Percentiles rank a stretch among this genome's conserved stretches.
These are phyloP conservation scores for Cunninghamia lanceolata DNA, from an alignment of 75 land plant species.

Conservation along the genomic window DNA sequence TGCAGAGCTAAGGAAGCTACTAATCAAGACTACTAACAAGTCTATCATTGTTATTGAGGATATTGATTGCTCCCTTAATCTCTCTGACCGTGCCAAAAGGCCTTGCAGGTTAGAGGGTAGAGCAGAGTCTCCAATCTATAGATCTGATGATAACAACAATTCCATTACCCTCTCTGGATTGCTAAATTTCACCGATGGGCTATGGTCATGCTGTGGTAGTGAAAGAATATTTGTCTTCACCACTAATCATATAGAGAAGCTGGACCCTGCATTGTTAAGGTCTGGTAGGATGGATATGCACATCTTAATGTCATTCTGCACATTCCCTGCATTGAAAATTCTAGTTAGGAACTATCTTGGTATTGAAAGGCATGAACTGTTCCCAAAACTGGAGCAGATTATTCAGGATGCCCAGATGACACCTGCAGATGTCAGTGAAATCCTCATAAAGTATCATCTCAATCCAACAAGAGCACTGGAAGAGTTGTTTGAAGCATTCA, in stretches of 20 bases:
- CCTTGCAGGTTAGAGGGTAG: conserved; percentile 9
- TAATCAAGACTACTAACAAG: conserved; percentile 77
- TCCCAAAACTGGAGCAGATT: conserved; percentile 27
- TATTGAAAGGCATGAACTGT: conserved; percentile 17
- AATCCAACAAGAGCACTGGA: conserved; percentile 41
- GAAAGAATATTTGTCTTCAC: conserved; percentile 90
- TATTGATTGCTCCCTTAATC: conserved; percentile 75
- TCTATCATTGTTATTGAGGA: conserved; percentile 91
- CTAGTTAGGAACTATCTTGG: conserved; percentile 64
- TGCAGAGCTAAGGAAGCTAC: conserved; percentile 72
- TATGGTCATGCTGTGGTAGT: conserved; percentile 93
- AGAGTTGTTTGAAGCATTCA: conserved; percentile 53
- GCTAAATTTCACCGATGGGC: conserved; percentile 81
- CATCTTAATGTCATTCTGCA: conserved; percentile 76
- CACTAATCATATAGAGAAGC: conserved; percentile 86
- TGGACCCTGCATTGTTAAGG: conserved; percentile 79
- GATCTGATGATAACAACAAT: conserved; percentile 18
- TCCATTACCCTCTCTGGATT: conserved; percentile 78
- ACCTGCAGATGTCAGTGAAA: conserved; percentile 80
- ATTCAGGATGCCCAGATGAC: conserved; percentile 57
- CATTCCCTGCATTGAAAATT: conserved; percentile 59
- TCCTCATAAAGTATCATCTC: conserved; percentile 49
- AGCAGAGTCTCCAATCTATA: not conserved
- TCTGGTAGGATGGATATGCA: conserved; percentile 96
- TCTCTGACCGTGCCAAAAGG: conserved; percentile 20